Percentiles rank a stretch among this genome's conserved stretches.
Conservation (phyloP, 208 protist genomes). For the Wallacemonas sp. region DNA sequence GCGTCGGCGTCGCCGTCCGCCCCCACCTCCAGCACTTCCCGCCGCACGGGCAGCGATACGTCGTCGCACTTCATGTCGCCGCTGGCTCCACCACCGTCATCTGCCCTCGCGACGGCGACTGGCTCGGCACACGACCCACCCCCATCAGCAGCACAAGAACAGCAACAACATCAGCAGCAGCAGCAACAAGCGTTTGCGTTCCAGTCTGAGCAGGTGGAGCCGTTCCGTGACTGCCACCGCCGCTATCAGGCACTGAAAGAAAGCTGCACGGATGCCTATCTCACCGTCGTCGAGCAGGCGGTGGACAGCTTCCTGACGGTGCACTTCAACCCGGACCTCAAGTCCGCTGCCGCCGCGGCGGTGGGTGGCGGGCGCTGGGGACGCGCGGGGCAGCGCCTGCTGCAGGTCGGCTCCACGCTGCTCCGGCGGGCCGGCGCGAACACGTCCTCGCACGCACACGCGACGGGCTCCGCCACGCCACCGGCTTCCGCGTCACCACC, state of each 20-base stretch:
- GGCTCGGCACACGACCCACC: not conserved
- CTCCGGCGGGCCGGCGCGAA: not conserved
- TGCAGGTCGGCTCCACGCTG: not conserved
- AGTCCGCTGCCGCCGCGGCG: not conserved
- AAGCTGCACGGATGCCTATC: slow-evolving; percentile 52
- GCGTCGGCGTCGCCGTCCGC: no score
- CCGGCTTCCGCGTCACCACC: not conserved
- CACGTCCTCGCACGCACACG: not conserved
- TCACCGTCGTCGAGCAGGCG: slow-evolving; percentile 52
- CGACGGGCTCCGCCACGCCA: not conserved
- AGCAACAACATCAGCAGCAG: no score
- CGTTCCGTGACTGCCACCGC: slow-evolving; percentile 38
- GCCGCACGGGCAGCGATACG: no score
- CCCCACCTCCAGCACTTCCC: no score
- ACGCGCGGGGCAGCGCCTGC: slow-evolving; percentile 1
- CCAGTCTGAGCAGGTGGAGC: slow-evolving; percentile 27
- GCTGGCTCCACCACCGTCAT: not conserved
- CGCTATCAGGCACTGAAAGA: slow-evolving; percentile 53
- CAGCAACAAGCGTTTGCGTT: slow-evolving; percentile 10
- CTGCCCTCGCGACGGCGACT: not conserved
- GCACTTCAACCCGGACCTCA: slow-evolving; percentile 30
- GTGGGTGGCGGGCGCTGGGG: not conserved
- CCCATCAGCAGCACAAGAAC: no score
- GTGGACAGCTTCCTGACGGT: slow-evolving; percentile 61
- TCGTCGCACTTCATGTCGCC: no score